phyloP scores from a whole-genome alignment of 2,329 filamentous ascomycete species.

The Elsinoe necatrix region DNA sequence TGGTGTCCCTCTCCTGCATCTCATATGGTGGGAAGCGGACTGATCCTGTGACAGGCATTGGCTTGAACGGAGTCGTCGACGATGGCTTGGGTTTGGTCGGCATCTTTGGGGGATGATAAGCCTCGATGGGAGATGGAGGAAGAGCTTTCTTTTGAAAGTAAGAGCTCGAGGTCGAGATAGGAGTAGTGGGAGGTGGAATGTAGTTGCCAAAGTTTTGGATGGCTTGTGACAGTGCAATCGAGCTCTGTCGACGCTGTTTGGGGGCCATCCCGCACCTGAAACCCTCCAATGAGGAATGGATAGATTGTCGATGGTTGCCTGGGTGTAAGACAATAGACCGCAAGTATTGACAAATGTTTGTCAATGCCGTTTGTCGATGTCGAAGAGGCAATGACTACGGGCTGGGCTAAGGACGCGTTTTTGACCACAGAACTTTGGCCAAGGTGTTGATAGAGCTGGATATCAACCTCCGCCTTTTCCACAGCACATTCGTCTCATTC shows the following conservation, averaged over 20 bases:
- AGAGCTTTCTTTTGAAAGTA: slow-evolving; percentile 12
- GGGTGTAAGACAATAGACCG: neutral
- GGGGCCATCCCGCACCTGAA: neutral
- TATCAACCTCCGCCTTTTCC: neutral
- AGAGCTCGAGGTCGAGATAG: slow-evolving; percentile 6
- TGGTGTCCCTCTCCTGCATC: neutral
- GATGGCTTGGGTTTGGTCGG: neutral
- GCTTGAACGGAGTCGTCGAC: neutral
- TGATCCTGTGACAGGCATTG: neutral
- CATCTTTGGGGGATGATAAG: neutral
- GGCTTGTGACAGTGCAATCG: neutral
- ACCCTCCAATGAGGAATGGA: neutral
- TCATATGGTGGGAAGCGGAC: slow-evolving; percentile 10
- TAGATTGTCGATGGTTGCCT: neutral
- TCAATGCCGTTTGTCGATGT: neutral
- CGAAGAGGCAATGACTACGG: neutral
- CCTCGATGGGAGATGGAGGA: slow-evolving; percentile 1
- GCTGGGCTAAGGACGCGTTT: neutral
- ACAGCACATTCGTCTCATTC: neutral
- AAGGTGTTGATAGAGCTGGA: neutral
- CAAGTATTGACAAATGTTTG: slow-evolving; percentile 9
- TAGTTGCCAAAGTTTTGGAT: slow-evolving; percentile 6
- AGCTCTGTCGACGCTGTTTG: slow-evolving; percentile 4
- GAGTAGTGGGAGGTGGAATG: neutral
- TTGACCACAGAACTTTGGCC: neutral